Conservation (phyloP, 441 rosid species). For the Biscutella laevigata region DNA sequence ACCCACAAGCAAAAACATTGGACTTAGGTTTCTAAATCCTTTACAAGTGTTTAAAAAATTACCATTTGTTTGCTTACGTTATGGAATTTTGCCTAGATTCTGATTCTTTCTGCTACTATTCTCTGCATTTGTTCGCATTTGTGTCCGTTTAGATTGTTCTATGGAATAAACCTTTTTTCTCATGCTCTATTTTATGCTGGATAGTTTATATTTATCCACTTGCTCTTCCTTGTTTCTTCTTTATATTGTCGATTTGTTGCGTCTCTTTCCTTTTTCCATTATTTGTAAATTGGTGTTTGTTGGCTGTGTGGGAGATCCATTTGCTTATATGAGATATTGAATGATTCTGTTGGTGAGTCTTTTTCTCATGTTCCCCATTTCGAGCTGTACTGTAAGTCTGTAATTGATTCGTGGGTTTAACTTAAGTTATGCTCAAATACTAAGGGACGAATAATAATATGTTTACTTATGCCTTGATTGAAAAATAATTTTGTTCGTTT, state of each 20-base stretch:
- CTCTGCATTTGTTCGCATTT: conserved; percentile 26
- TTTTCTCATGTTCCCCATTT: neutral
- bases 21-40: conserved; percentile 20
- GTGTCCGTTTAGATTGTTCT: conserved; percentile 43
- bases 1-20: conserved; percentile 19
- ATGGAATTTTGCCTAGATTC: conserved; percentile 42
- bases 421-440: neutral
- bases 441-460: too few relatives aligned
- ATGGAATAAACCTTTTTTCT: conserved; percentile 40
- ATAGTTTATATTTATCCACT: conserved; percentile 8
- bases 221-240: conserved; percentile 42
- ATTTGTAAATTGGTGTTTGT: neutral
- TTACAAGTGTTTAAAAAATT: conserved; percentile 17
- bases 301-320: neutral
- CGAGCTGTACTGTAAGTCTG: neutral
- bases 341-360: conserved; percentile 30
- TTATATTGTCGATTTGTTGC: conserved; percentile 40
- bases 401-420: neutral
- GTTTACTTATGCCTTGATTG: neutral
- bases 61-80: conserved; percentile 34
- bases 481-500: too few relatives aligned
- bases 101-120: conserved; percentile 42
- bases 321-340: conserved; percentile 29
- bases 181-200: neutral
- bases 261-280: conserved; percentile 18